Percentiles rank a stretch among this genome's conserved stretches.
Evolutionary conservation across 352 stramenopile species (phyloP).

Genomic region (Phytopythium delawarense): DNA sequence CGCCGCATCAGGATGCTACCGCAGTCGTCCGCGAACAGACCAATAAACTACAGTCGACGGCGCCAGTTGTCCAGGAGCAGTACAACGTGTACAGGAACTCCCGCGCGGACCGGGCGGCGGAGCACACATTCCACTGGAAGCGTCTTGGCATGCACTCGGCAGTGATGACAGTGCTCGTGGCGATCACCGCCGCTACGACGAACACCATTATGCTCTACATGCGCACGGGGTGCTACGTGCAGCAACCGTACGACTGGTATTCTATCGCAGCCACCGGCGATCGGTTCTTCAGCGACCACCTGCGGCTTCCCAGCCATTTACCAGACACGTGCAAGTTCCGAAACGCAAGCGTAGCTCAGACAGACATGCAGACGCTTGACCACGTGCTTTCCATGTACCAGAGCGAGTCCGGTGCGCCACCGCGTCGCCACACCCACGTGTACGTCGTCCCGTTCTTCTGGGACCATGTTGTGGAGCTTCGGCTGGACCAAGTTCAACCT

Average conservation of each 20-base stretch:
- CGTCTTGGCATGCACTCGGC: constrained; percentile 19
- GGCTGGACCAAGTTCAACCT: constrained; percentile 23
- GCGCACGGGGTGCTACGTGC: constrained; percentile 37
- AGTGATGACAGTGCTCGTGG: constrained; percentile 18
- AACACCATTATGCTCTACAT: constrained; percentile 41
- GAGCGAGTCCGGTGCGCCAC: neutral
- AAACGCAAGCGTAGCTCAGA: constrained; percentile 17
- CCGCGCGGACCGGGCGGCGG: neutral
- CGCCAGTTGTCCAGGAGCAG: neutral
- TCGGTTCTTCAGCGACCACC: constrained; percentile 24
- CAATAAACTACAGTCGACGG: neutral
- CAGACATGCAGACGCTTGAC: constrained; percentile 22
- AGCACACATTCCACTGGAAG: constrained; percentile 20
- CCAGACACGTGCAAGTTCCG: constrained; percentile 36
- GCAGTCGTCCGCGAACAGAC: neutral
- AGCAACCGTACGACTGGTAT: constrained; percentile 64
- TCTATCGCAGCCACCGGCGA: constrained; percentile 36
- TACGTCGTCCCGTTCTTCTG: constrained; percentile 49
- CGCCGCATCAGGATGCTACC: neutral
- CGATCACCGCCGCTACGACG: constrained; percentile 9
- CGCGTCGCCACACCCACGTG: constrained; percentile 22
- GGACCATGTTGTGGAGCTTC: constrained; percentile 29
- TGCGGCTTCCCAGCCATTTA: constrained; percentile 27
- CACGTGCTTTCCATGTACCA: constrained; percentile 16
- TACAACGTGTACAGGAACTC: neutral